phyloP scores from a whole-genome alignment of 139 green algal species.

The Parachlorella kessleri region DNA sequence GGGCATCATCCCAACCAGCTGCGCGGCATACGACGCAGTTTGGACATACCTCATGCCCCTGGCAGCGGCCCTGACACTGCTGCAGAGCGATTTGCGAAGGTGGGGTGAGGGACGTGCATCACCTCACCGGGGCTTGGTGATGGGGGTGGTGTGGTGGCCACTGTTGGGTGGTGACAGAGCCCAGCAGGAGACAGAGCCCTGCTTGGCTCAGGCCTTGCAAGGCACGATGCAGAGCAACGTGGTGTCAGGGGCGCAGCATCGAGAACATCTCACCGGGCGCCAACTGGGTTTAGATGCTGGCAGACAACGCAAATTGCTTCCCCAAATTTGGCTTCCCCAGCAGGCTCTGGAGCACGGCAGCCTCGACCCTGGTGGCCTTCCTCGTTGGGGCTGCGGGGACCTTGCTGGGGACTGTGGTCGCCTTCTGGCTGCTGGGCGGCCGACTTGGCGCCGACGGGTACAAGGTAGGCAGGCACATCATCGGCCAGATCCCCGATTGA shows the following conservation, averaged over 20 bases:
- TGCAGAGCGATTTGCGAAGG: slow-evolving; percentile 65
- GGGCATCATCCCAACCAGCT: slow-evolving; percentile 37
- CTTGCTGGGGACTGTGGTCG: slow-evolving; percentile 56
- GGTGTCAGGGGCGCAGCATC: too few relatives aligned
- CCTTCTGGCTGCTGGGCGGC: slow-evolving; percentile 47
- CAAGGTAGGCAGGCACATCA: slow-evolving; percentile 37
- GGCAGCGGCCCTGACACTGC: slow-evolving; percentile 62
- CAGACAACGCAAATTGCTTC: too few relatives aligned
- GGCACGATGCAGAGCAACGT: too few relatives aligned
- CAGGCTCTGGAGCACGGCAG: slow-evolving; percentile 46
- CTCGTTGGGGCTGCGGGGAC: slow-evolving; percentile 56
- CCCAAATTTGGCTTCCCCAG: too few relatives aligned
- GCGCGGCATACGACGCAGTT: slow-evolving; percentile 50
- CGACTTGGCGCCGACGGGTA: slow-evolving; percentile 49
- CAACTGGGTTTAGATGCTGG: too few relatives aligned
- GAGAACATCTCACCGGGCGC: too few relatives aligned
- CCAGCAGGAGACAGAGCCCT: too few relatives aligned
- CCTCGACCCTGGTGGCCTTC: slow-evolving; percentile 56
- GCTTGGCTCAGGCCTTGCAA: too few relatives aligned
- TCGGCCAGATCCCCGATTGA: too few relatives aligned
- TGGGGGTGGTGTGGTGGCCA: neutral
- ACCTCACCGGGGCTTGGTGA: too few relatives aligned
- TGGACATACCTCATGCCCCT: slow-evolving; percentile 69
- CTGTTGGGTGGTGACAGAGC: too few relatives aligned
- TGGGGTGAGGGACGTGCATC: slow-evolving; percentile 13